Conservation (phyloP, 2,329 filamentous ascomycete species). For the Ceratocystis albifundus region DNA sequence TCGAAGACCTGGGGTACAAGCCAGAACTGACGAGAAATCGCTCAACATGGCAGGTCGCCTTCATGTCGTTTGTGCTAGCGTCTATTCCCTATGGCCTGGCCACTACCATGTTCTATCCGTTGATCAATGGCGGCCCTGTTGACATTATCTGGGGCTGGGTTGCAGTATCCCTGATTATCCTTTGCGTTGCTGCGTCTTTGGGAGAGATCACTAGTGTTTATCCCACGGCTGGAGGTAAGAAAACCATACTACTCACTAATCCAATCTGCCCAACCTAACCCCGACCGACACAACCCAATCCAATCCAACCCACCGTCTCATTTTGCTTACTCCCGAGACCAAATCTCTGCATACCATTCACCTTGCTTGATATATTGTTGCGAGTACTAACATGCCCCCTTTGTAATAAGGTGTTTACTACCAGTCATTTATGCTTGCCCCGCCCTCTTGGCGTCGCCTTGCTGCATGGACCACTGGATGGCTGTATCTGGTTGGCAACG, state of each 20-base stretch:
- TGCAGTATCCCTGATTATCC: conserved; percentile 54
- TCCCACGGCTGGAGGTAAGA: conserved; percentile 56
- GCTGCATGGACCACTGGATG: conserved; percentile 63
- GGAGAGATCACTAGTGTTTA: conserved; percentile 67
- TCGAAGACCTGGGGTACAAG: conserved; percentile 55
- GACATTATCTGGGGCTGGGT: conserved; percentile 66
- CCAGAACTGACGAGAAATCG: conserved; percentile 52
- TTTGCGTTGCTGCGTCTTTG: conserved; percentile 58
- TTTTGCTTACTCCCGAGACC: not conserved
- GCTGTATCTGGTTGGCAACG: conserved; percentile 67
- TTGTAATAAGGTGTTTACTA: conserved; percentile 50
- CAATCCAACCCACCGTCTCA: conserved; percentile 8
- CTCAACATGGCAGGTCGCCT: conserved; percentile 57
- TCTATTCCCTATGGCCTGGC: conserved; percentile 63
- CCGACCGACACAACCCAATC: too few relatives aligned
- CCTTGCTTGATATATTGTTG: conserved; percentile 14
- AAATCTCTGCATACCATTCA: not conserved
- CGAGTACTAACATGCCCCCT: conserved; percentile 9
- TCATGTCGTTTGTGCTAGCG: conserved; percentile 66
- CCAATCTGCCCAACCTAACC: too few relatives aligned
- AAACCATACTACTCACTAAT: too few relatives aligned
- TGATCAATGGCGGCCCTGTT: conserved; percentile 54
- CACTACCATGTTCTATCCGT: conserved; percentile 57
- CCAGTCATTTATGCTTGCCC: conserved; percentile 63
- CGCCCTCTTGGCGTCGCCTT: conserved; percentile 47